phyloP scores from a whole-genome alignment of 2,329 filamentous ascomycete species.

The Cryphonectria radicalis region DNA sequence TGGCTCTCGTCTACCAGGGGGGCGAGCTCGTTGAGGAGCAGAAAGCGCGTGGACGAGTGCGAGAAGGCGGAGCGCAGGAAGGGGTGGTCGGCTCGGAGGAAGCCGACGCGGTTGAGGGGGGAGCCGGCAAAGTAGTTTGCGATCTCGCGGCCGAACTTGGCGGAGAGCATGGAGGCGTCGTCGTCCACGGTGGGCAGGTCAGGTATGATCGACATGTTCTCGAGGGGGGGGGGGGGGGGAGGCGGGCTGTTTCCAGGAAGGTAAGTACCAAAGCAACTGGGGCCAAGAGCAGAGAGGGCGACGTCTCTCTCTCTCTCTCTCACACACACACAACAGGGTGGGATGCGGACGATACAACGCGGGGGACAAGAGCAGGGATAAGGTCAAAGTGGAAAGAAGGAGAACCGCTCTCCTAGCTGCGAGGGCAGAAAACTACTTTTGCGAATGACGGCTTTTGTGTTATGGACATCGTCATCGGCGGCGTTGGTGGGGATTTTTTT shows the following conservation, averaged over 20 bases:
- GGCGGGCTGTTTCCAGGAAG: background rate
- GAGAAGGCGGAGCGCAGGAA: slow-evolving; percentile 72
- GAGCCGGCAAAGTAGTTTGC: slow-evolving; percentile 85
- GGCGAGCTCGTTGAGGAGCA: slow-evolving; percentile 78
- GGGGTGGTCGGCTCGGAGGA: slow-evolving; percentile 70
- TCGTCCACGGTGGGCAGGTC: slow-evolving; percentile 48
- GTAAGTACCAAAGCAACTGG: background rate
- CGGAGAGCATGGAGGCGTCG: slow-evolving; percentile 70
- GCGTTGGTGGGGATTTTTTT: slow-evolving; percentile 19
- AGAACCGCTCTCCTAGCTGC: background rate
- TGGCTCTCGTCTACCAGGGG: slow-evolving; percentile 66
- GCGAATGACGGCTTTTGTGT: slow-evolving; percentile 2
- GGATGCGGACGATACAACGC: background rate
- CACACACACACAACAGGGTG: background rate
- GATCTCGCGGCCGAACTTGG: slow-evolving; percentile 78
- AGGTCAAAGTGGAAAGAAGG: background rate
- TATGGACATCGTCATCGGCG: slow-evolving; percentile 24
- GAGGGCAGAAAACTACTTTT: background rate
- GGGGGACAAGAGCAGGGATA: background rate
- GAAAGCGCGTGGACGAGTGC: slow-evolving; percentile 69
- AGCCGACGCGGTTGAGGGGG: slow-evolving; percentile 78
- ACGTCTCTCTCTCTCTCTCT: no score
- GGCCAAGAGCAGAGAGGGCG: background rate
- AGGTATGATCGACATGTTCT: slow-evolving; percentile 40
- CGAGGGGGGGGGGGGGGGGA: no score